A percentile compares a stretch with the other conserved stretches of the same genome.
These are phyloP conservation scores for Trichoderma arundinaceum DNA, from an alignment of 2,329 filamentous ascomycete species.

Conservation along the genomic window DNA sequence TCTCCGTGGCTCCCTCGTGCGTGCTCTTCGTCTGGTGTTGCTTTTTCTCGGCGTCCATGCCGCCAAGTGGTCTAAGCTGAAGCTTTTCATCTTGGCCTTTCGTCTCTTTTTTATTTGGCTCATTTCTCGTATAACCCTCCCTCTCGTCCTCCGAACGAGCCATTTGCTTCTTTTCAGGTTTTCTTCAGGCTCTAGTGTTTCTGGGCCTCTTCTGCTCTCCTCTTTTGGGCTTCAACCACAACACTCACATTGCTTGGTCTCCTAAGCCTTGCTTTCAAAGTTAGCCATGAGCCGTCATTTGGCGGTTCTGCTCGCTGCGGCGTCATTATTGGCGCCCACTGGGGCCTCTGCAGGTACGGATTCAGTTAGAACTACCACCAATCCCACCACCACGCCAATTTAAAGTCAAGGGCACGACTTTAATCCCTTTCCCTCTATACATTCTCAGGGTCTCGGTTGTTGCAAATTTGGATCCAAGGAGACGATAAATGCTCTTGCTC, in stretches of 20 bases:
- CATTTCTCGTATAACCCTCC: not conserved
- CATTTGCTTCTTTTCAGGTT: conserved; percentile 6
- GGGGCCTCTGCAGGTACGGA: conserved; percentile 32
- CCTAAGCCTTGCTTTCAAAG: not conserved
- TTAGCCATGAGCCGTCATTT: conserved; percentile 31
- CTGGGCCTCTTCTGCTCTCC: not conserved
- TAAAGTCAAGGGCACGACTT: not conserved
- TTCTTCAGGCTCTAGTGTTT: not conserved
- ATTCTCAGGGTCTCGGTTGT: not conserved
- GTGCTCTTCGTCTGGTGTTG: not conserved
- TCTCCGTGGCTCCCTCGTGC: conserved; percentile 15
- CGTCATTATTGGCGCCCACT: conserved; percentile 28
- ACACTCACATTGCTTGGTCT: not conserved
- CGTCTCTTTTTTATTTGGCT: not conserved
- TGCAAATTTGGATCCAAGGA: not conserved
- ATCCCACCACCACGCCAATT: not conserved
- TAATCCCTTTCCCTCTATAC: not conserved
- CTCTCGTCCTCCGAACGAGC: not conserved
- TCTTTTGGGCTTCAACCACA: not conserved
- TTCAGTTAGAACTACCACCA: conserved; percentile 8
- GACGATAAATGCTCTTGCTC: not conserved
- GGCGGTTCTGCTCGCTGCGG: conserved; percentile 33
- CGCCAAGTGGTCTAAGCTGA: conserved; percentile 21
- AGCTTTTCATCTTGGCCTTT: not conserved
- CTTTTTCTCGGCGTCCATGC: not conserved